A percentile compares a stretch with the other conserved stretches of the same genome.
phyloP scores from a whole-genome alignment of 2,329 filamentous ascomycete species.

The Penicillium occitanis region DNA sequence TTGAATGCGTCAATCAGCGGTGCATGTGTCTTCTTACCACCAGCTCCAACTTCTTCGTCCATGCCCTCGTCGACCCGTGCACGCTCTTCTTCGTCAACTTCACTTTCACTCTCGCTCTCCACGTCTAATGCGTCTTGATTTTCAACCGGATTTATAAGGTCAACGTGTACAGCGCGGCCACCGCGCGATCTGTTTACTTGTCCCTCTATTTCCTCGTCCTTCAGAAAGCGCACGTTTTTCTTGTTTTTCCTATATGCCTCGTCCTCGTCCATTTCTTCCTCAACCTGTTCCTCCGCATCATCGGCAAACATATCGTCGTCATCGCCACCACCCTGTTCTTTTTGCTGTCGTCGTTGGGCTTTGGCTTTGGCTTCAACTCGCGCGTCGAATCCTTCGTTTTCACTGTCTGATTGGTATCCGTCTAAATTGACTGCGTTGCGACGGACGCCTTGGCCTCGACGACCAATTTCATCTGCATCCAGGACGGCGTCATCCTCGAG shows the following conservation, averaged over 20 bases:
- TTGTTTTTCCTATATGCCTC: slow-evolving; percentile 58
- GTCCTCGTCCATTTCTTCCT: slow-evolving; percentile 56
- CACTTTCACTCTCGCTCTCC: slow-evolving; percentile 53
- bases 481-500: slow-evolving; percentile 73
- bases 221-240: slow-evolving; percentile 61
- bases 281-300: slow-evolving; percentile 59
- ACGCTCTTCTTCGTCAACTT: slow-evolving; percentile 64
- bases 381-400: slow-evolving; percentile 83
- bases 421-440: slow-evolving; percentile 94
- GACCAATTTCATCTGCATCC: slow-evolving; percentile 88
- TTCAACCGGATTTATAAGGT: slow-evolving; percentile 52
- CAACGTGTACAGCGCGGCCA: slow-evolving; percentile 64
- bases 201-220: slow-evolving; percentile 69
- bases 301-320: slow-evolving; percentile 82
- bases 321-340: slow-evolving; percentile 29
- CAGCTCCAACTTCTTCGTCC: slow-evolving; percentile 86
- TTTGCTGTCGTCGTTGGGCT: slow-evolving; percentile 30
- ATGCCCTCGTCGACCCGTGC: slow-evolving; percentile 73
- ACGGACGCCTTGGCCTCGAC: slow-evolving; percentile 69
- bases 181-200: slow-evolving; percentile 72
- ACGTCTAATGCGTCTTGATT: slow-evolving; percentile 54
- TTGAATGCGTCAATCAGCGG: slow-evolving; percentile 97
- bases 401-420: slow-evolving; percentile 90
- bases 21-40: slow-evolving; percentile 87
- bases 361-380: slow-evolving; percentile 63